A percentile compares a stretch with the other conserved stretches of the same genome.
These are phyloP conservation scores for Fraxinus ornus DNA, from an alignment of 305 asterid genomes.

Conservation along the genomic window DNA sequence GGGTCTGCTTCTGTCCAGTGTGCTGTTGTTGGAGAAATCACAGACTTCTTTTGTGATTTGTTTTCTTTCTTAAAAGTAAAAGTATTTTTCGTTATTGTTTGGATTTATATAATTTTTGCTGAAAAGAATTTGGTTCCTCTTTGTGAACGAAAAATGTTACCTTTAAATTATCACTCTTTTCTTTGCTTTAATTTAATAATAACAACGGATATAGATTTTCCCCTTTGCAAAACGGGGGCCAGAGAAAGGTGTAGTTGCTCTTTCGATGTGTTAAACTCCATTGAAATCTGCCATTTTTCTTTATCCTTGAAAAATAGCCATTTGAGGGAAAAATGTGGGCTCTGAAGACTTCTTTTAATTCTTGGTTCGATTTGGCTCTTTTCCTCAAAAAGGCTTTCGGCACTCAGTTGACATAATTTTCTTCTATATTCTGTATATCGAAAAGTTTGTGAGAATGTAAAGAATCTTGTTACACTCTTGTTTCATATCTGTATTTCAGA, in stretches of 20 bases:
- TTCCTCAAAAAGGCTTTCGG: neutral
- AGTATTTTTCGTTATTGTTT: neutral
- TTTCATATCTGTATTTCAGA: neutral
- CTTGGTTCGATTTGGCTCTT: neutral
- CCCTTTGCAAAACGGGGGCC: neutral
- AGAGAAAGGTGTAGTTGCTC: neutral
- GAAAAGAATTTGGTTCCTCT: neutral
- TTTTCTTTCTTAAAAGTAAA: neutral
- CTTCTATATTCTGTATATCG: neutral
- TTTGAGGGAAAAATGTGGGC: neutral
- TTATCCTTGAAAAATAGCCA: neutral
- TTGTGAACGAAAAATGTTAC: neutral
- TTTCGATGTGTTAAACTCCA: neutral
- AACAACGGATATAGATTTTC: neutral
- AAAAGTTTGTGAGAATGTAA: neutral
- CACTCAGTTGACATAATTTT: neutral
- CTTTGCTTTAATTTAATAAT: neutral
- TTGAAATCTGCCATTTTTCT: neutral
- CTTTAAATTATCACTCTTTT: neutral
- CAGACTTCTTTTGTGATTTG: neutral
- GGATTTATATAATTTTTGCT: neutral
- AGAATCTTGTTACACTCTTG: neutral
- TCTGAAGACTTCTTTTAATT: neutral
- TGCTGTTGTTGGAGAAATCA: slow-evolving; percentile 1
- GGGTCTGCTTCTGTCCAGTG: neutral